Base-by-base conservation (phyloP, 495 filamentous ascomycete genomes). In the Aspergillus nanangensis region DNA sequence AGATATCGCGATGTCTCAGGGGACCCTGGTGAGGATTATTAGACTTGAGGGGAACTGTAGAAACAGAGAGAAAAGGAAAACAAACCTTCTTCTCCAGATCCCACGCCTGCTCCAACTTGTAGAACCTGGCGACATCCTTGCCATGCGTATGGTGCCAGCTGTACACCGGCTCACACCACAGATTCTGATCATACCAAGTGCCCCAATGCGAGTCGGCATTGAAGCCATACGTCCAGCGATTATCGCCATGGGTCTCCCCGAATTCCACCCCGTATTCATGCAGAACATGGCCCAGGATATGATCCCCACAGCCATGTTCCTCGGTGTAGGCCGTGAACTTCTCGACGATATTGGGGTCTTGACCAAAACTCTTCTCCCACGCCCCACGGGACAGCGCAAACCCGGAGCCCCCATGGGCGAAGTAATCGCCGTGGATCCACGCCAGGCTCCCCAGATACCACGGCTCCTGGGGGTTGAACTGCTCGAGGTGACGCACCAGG, bases 381-480 rank as follows among this genome's bases (percentile, higher is more conserved):
- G 76, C 72, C 2, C 66, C 70, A 1, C 71, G 66, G 0, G 76
- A 79, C 8, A 84, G 49, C 9, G 81, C 52, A 50, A 82, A 82
- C 5, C 81, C 81, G 9, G 73, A 74, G 7, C 80, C 81, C 38
- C 79, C 79, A 58, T 83, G 79, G 3, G 68, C 80, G 42, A 83
- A 84, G 22, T 60, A 52, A 19, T 58, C 44, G 14, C 70, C 67
- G 32, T 66, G 55, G 29, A 65, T 61, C 42, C 76, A 53, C 36
- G 70, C 66, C 10, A 71, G 59, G 40, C 74, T 74, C 5, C 81
- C 80, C 24, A 79, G 47, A 54, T 82, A 84, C 53, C 66, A 65
- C 34, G 65, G 51, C 38, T 76, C 66, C 3, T 41, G 50, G 19
- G 66, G 62, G 33, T 77, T 61, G 38, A 81, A 56, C 25, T 50